phyloP scores from a whole-genome alignment of 768 basidiomycete genomes.

The Ramaria sp. region DNA sequence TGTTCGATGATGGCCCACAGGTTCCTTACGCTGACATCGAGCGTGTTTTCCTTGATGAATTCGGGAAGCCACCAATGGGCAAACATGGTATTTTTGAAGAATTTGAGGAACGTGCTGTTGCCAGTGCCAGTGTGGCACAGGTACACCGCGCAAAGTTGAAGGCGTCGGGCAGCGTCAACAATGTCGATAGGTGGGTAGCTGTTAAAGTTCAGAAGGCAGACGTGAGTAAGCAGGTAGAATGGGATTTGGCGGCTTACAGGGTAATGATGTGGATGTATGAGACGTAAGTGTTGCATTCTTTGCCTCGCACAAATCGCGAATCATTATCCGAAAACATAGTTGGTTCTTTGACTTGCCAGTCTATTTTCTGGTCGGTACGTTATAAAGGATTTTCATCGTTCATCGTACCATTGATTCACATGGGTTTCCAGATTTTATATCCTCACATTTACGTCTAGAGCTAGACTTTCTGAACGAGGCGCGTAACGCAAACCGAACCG shows the following conservation, averaged over 20 bases:
- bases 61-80: slow-evolving; percentile 51
- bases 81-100: slow-evolving; percentile 70
- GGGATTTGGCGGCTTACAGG: slow-evolving; percentile 53
- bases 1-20: slow-evolving; percentile 86
- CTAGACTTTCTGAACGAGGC: slow-evolving; percentile 78
- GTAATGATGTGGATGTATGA: slow-evolving; percentile 25
- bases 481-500: slow-evolving; percentile 60
- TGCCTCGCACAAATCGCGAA: neutral
- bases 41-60: slow-evolving; percentile 56
- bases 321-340: too few species aligned
- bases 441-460: slow-evolving; percentile 72
- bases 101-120: too few species aligned
- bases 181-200: slow-evolving; percentile 51
- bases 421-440: slow-evolving; percentile 49
- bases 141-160: slow-evolving; percentile 71
- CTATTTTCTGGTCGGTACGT: slow-evolving; percentile 67
- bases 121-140: slow-evolving; percentile 87
- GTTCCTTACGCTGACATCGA: slow-evolving; percentile 63
- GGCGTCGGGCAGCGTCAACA: slow-evolving; percentile 20
- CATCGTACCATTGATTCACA: slow-evolving; percentile 3
- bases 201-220: slow-evolving; percentile 92
- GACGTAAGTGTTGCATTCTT: slow-evolving; percentile 14
- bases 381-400: slow-evolving; percentile 6
- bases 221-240: slow-evolving; percentile 77
- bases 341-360: slow-evolving; percentile 81